Percentiles rank a stretch among this genome's conserved stretches.
These are phyloP conservation scores for Colletotrichum gloeosporioides DNA, from an alignment of 2,329 filamentous ascomycete species.

Conservation along the genomic window DNA sequence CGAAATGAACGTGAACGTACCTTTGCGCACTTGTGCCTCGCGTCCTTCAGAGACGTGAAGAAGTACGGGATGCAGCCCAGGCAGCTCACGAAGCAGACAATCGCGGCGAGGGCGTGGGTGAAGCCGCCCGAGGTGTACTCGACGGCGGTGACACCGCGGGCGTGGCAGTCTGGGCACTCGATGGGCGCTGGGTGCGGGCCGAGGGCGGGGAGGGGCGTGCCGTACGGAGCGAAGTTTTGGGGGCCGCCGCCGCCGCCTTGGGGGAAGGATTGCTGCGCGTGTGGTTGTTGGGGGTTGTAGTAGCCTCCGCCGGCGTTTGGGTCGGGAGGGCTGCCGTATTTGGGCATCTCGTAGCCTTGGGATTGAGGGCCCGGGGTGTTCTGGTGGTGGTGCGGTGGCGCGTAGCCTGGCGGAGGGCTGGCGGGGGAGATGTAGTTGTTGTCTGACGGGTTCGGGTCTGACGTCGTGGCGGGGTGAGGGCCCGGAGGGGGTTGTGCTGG, in stretches of 20 bases:
- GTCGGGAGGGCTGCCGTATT: constrained; percentile 4
- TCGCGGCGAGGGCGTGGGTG: constrained; percentile 25
- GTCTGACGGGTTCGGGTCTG: not conserved
- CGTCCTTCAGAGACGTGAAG: constrained; percentile 25
- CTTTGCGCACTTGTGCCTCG: constrained; percentile 25
- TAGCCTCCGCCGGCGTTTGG: not conserved
- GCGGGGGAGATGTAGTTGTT: not conserved
- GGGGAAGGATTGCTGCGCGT: not conserved
- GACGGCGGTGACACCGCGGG: constrained; percentile 25
- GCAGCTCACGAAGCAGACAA: constrained; percentile 25
- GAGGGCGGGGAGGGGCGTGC: constrained; percentile 24
- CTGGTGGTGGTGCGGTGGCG: not conserved
- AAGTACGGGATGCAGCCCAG: constrained; percentile 29
- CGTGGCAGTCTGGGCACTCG: constrained; percentile 26
- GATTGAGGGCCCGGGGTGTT: not conserved
- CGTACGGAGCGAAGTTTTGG: constrained; percentile 19
- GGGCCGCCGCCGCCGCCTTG: not conserved
- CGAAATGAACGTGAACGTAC: constrained; percentile 12
- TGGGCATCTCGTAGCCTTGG: constrained; percentile 1
- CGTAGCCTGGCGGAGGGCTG: not conserved
- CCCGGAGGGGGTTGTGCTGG: not conserved
- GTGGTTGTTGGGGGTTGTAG: not conserved
- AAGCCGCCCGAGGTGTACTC: constrained; percentile 25
- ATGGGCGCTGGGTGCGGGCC: constrained; percentile 23
- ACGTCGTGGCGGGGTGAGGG: not conserved